phyloP scores from a whole-genome alignment of 2,329 filamentous ascomycete species.

The Myotisia sp. region DNA sequence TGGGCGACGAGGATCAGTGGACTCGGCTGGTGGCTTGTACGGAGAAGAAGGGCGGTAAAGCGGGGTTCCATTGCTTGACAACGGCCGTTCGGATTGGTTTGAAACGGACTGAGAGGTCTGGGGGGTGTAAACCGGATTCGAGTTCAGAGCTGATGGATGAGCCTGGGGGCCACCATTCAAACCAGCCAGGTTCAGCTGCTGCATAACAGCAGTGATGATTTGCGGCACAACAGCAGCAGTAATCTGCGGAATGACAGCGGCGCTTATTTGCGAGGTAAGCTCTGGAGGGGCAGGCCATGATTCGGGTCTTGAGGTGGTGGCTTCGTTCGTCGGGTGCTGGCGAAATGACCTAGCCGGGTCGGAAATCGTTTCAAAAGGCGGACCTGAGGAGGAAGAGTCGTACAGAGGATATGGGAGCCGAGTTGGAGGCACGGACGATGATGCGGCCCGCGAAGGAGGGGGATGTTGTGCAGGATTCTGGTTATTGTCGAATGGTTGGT shows the following conservation, averaged over 20 bases:
- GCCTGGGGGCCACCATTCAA: slow-evolving; percentile 22
- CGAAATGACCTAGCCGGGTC: too few relatives aligned
- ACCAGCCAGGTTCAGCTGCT: slow-evolving; percentile 40
- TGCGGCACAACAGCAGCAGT: slow-evolving; percentile 7
- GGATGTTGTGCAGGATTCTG: neutral
- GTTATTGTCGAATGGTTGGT: neutral
- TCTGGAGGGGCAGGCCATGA: neutral
- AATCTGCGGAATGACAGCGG: slow-evolving; percentile 33
- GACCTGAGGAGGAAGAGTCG: neutral
- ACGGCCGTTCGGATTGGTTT: slow-evolving; percentile 22
- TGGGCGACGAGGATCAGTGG: slow-evolving; percentile 17
- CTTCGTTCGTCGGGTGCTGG: too few relatives aligned
- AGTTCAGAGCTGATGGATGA: slow-evolving; percentile 19
- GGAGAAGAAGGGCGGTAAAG: slow-evolving; percentile 16
- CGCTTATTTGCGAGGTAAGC: slow-evolving; percentile 37
- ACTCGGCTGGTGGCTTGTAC: slow-evolving; percentile 2
- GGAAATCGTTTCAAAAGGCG: neutral
- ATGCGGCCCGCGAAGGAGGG: too few relatives aligned
- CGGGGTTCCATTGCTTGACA: too few relatives aligned
- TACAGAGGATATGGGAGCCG: neutral
- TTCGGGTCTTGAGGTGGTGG: neutral
- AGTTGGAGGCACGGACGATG: too few relatives aligned
- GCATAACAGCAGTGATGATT: slow-evolving; percentile 15
- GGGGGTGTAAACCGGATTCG: slow-evolving; percentile 20
- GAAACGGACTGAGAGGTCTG: slow-evolving; percentile 34